Conservation (phyloP, 2,329 filamentous ascomycete genomes). For the Acrocalymma vagum region DNA sequence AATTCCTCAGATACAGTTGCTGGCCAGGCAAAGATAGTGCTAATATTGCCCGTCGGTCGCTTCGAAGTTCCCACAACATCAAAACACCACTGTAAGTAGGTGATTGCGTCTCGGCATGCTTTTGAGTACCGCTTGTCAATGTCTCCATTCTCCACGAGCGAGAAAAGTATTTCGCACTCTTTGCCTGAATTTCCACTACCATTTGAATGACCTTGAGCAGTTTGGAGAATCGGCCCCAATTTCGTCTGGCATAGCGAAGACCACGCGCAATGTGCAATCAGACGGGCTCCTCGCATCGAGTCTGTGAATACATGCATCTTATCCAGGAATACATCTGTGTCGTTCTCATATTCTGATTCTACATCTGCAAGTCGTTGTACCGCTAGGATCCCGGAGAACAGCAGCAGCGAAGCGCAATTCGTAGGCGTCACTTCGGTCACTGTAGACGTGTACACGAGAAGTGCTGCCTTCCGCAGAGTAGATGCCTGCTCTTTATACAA, state of each 20-base stretch:
- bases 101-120: conserved; percentile 34
- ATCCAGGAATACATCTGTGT: conserved; percentile 37
- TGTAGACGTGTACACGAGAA: conserved; percentile 32
- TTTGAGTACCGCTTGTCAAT: conserved; percentile 26
- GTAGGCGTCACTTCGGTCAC: conserved; percentile 24
- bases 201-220: too few relatives aligned
- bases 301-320: conserved; percentile 40
- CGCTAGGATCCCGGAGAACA: conserved; percentile 46
- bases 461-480: conserved; percentile 43
- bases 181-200: too few relatives aligned
- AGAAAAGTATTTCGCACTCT: conserved; percentile 24
- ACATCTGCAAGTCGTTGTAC: conserved; percentile 47
- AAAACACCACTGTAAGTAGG: conserved; percentile 29
- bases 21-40: conserved; percentile 47
- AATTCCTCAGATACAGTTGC: conserved; percentile 47
- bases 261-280: conserved; percentile 29
- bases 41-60: too few relatives aligned
- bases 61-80: too few relatives aligned
- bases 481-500: conserved; percentile 24
- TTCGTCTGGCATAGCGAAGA: conserved; percentile 33
- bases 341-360: too few relatives aligned
- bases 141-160: conserved; percentile 24
- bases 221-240: conserved; percentile 36
- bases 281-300: conserved; percentile 26
- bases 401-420: conserved; percentile 43